These are phyloP conservation scores for Dryas octopetala DNA, from an alignment of 306 rosid genomes.

Conservation along the genomic window DNA sequence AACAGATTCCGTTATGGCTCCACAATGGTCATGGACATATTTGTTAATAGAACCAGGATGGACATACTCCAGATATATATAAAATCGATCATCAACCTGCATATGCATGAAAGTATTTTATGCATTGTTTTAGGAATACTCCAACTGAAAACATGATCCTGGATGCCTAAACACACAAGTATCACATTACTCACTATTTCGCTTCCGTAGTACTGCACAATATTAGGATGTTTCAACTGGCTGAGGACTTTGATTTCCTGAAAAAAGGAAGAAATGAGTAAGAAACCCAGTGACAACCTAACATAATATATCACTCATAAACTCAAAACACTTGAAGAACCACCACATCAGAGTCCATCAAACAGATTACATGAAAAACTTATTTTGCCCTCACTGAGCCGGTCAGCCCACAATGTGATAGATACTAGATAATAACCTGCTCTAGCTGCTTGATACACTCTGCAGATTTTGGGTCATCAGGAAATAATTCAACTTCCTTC, in stretches of 20 bases:
- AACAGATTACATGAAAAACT: not conserved
- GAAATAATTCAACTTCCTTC: conserved; percentile 90
- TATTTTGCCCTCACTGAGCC: not conserved
- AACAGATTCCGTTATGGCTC: conserved; percentile 94
- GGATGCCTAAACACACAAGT: conserved; percentile 26
- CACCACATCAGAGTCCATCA: not conserved
- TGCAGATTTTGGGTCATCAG: conserved; percentile 88
- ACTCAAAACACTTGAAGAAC: not conserved
- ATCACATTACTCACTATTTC: conserved; percentile 68
- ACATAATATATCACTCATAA: conserved; percentile 1
- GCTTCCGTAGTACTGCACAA: conserved; percentile 93
- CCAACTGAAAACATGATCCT: conserved; percentile 10
- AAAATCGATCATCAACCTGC: conserved; percentile 79
- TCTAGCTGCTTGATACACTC: conserved; percentile 90
- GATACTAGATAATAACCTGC: conserved; percentile 52
- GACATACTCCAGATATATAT: conserved; percentile 85
- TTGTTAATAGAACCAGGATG: conserved; percentile 95
- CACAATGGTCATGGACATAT: conserved; percentile 88
- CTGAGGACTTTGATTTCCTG: conserved; percentile 97
- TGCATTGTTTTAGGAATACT: conserved; percentile 6
- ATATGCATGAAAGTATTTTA: conserved; percentile 24
- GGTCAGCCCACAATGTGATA: not conserved
- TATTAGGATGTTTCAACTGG: conserved; percentile 81
- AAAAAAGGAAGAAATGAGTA: conserved; percentile 13
- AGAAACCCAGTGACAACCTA: conserved; percentile 17